phyloP scores from a whole-genome alignment of 495 filamentous ascomycete genomes.

The Chaetomium tenue region DNA sequence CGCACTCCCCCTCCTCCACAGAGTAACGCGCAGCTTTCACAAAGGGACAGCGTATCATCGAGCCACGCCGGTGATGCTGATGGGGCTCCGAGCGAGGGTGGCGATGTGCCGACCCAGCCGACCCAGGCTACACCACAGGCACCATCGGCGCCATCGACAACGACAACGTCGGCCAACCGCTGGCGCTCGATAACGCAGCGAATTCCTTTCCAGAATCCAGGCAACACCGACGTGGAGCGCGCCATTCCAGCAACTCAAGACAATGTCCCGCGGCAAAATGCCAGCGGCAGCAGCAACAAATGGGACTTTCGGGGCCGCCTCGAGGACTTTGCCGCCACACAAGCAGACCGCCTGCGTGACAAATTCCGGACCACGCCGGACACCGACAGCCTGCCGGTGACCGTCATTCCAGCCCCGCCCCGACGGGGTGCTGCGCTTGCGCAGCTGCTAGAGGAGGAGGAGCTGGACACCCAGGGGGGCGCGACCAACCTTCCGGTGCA shows the following conservation, averaged over 20 bases:
- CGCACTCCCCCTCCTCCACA: constrained; percentile 38
- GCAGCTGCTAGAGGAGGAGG: constrained; percentile 41
- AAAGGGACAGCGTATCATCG: constrained; percentile 36
- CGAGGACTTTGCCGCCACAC: constrained; percentile 49
- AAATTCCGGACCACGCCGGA: constrained; percentile 47
- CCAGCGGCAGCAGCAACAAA: constrained; percentile 23
- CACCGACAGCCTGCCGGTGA: constrained; percentile 50
- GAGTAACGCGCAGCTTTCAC: constrained; percentile 38
- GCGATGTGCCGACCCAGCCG: constrained; percentile 17
- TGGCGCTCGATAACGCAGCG: constrained; percentile 34
- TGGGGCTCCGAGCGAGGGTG: constrained; percentile 19
- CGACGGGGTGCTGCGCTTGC: constrained; percentile 47
- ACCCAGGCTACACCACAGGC: background rate
- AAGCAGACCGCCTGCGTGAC: constrained; percentile 48
- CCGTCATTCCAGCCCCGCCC: constrained; percentile 49
- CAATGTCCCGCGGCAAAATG: background rate
- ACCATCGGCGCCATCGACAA: constrained; percentile 6
- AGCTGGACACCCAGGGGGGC: constrained; percentile 5
- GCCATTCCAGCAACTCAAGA: constrained; percentile 1
- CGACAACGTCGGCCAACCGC: constrained; percentile 20
- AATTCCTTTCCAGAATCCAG: constrained; percentile 25
- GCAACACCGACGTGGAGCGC: constrained; percentile 25
- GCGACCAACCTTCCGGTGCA: background rate
- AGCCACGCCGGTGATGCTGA: constrained; percentile 32
- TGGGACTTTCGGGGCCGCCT: constrained; percentile 48